These are phyloP conservation scores for Pseudotsuga menziesii DNA, from an alignment of 75 land plant species.

Conservation along the genomic window DNA sequence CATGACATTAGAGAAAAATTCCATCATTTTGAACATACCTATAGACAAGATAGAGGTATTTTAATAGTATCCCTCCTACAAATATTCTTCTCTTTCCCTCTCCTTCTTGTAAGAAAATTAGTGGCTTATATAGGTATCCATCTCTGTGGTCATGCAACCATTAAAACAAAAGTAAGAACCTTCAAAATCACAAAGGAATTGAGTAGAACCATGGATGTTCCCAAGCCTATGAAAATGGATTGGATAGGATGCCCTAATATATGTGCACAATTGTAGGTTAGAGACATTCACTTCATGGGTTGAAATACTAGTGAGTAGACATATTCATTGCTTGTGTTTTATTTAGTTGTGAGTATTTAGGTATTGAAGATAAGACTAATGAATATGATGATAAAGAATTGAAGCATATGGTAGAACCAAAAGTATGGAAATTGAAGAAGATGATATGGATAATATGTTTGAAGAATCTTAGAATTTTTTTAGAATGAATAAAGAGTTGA, in stretches of 20 bases:
- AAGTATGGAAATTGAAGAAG: slow-evolving; percentile 60
- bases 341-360: too few species aligned
- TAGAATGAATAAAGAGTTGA: too few species aligned
- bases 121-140: slow-evolving; percentile 97
- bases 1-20: slow-evolving; percentile 92
- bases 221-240: slow-evolving; percentile 78
- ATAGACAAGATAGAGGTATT: slow-evolving; percentile 45
- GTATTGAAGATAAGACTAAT: too few species aligned
- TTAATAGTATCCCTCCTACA: slow-evolving; percentile 53
- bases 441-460: too few species aligned
- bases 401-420: too few species aligned
- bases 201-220: slow-evolving; percentile 51
- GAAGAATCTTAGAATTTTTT: too few species aligned
- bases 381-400: too few species aligned
- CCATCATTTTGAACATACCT: slow-evolving; percentile 75
- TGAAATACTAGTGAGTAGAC: slow-evolving; percentile 83
- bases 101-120: slow-evolving; percentile 56
- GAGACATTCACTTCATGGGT: slow-evolving; percentile 97
- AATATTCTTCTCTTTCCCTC: slow-evolving; percentile 65
- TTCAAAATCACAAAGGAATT: slow-evolving; percentile 77
- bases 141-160: slow-evolving; percentile 96
- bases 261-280: slow-evolving; percentile 96
- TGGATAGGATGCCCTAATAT: slow-evolving; percentile 97
- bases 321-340: slow-evolving; percentile 84
- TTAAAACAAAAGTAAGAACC: slow-evolving; percentile 88